These are phyloP conservation scores for Spergularia marina DNA, from an alignment of 148 eudicot species.

Conservation along the genomic window DNA sequence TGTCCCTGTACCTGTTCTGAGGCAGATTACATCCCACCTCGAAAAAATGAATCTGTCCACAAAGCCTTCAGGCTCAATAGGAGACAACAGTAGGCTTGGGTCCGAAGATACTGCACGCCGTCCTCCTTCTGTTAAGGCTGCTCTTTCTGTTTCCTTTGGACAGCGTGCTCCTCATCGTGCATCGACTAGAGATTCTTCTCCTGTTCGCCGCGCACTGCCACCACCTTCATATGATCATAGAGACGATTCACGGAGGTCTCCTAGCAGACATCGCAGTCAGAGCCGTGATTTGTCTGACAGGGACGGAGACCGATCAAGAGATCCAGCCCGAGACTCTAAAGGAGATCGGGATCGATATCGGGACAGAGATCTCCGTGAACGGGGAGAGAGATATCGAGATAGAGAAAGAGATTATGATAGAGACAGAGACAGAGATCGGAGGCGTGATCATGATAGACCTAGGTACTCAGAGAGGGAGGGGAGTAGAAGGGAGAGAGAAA, in stretches of 20 bases:
- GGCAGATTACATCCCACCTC: constrained; percentile 62
- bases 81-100: constrained; percentile 70
- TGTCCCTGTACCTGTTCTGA: constrained; percentile 75
- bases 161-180: constrained; percentile 98
- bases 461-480: constrained; percentile 47
- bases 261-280: constrained; percentile 66
- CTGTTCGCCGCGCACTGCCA: constrained; percentile 71
- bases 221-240: constrained; percentile 53
- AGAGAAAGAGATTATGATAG: constrained; percentile 33
- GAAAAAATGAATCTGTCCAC: constrained; percentile 81
- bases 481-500: constrained; percentile 57
- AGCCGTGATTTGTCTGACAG: constrained; percentile 78
- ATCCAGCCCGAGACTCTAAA: constrained; percentile 26
- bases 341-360: constrained; percentile 37
- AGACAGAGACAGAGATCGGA: constrained; percentile 57
- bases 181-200: constrained; percentile 91
- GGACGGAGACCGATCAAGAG: constrained; percentile 38
- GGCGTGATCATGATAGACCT: constrained; percentile 56
- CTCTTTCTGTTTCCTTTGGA: constrained; percentile 94
- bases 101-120: constrained; percentile 96
- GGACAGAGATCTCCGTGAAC: constrained; percentile 34
- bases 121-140: constrained; percentile 97
- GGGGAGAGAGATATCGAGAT: constrained; percentile 38
- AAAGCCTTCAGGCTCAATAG: constrained; percentile 74
- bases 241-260: constrained; percentile 63